A percentile compares a stretch with the other conserved stretches of the same genome.
These are phyloP conservation scores for Scopulariopsis brevicaulis DNA, from an alignment of 2,329 filamentous ascomycete species.

Conservation along the genomic window DNA sequence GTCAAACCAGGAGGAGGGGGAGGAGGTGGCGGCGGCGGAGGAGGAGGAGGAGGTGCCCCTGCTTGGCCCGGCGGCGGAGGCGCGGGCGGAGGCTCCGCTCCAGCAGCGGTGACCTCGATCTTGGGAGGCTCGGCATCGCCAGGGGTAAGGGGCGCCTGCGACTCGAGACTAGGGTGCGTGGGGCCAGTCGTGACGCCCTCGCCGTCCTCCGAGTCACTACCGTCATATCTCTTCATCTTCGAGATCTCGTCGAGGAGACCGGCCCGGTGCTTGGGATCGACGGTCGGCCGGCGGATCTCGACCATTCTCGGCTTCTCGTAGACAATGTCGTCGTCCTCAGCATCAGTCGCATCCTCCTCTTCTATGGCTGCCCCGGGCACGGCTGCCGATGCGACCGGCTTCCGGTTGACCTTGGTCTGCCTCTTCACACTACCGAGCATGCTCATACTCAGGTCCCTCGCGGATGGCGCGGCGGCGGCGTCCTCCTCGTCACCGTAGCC, in stretches of 20 bases:
- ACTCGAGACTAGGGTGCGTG: constrained; percentile 64
- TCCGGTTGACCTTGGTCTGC: constrained; percentile 42
- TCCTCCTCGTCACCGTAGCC: constrained; percentile 24
- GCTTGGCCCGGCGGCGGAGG: constrained; percentile 20
- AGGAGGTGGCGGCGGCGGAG: constrained; percentile 23
- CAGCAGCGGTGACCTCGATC: constrained; percentile 40
- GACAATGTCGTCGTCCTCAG: constrained; percentile 47
- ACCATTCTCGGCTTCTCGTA: constrained; percentile 73
- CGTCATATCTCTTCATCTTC: constrained; percentile 64
- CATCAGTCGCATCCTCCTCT: constrained; percentile 26
- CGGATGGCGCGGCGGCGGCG: neutral
- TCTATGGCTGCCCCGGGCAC: constrained; percentile 9
- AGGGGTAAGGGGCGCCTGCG: constrained; percentile 56
- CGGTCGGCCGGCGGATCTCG: constrained; percentile 61
- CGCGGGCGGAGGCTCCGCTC: constrained; percentile 13
- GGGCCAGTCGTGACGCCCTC: constrained; percentile 64
- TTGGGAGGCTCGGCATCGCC: constrained; percentile 48
- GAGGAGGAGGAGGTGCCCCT: constrained; percentile 11
- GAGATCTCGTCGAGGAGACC: constrained; percentile 61
- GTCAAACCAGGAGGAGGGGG: constrained; percentile 25
- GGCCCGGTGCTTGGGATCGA: constrained; percentile 53
- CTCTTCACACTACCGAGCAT: constrained; percentile 64
- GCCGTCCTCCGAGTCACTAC: constrained; percentile 58
- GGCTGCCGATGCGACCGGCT: constrained; percentile 32
- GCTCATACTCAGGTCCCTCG: constrained; percentile 54